phyloP scores from a whole-genome alignment of 2,329 filamentous ascomycete species.

The Calonectria fujianensis region DNA sequence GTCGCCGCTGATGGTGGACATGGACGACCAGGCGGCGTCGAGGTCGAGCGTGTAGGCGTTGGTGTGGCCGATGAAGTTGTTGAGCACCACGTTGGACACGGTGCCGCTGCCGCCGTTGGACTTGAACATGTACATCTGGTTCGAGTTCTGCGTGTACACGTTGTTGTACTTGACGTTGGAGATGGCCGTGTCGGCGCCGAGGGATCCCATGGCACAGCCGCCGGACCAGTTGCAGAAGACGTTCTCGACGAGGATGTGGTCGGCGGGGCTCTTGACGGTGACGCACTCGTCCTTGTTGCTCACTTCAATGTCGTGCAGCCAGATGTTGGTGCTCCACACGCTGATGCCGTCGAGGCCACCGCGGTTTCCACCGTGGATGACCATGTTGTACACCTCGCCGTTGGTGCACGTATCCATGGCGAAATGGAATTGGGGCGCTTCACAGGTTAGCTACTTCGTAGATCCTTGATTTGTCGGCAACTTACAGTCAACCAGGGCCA shows the following conservation, averaged over 20 bases:
- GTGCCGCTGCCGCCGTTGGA: constrained; percentile 49
- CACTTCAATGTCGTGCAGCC: constrained; percentile 50
- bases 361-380: constrained; percentile 43
- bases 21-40: constrained; percentile 47
- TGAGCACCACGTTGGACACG: constrained; percentile 46
- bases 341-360: constrained; percentile 47
- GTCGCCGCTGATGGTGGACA: constrained; percentile 39
- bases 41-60: constrained; percentile 50
- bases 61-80: constrained; percentile 49
- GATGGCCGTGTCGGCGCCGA: constrained; percentile 41
- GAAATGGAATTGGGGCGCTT: constrained; percentile 47
- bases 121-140: constrained; percentile 54
- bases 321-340: constrained; percentile 49
- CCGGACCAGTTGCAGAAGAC: constrained; percentile 51
- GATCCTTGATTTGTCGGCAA: accelerated
- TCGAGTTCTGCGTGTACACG: constrained; percentile 49
- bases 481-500: constrained; percentile 47
- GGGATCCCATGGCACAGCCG: constrained; percentile 48
- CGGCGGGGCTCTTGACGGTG: constrained; percentile 48
- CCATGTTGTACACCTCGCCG: constrained; percentile 49
- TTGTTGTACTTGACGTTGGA: constrained; percentile 48
- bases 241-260: constrained; percentile 49
- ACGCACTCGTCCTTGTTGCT: constrained; percentile 52
- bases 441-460: neutral
- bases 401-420: constrained; percentile 45